phyloP scores from a whole-genome alignment of 306 rosid genomes.

The Erythrophleum fordii region DNA sequence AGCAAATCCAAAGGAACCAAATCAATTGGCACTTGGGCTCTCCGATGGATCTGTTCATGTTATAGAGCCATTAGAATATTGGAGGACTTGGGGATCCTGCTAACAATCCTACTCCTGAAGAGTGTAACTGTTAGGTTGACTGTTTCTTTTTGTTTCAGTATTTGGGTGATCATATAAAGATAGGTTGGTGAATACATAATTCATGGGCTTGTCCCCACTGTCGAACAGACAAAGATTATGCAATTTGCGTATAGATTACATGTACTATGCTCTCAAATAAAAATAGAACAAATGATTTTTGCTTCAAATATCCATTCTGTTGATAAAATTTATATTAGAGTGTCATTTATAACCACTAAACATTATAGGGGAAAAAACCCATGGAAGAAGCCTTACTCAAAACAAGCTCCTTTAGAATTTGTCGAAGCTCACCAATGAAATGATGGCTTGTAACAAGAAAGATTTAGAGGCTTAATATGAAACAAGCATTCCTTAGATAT shows the following conservation, averaged over 20 bases:
- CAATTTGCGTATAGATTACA: no score
- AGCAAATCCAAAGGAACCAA: not conserved
- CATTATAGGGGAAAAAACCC: constrained; percentile 8
- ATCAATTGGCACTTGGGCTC: not conserved
- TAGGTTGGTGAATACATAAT: not conserved
- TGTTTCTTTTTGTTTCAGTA: not conserved
- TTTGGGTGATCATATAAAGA: not conserved
- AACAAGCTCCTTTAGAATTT: constrained; percentile 74
- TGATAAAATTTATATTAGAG: constrained; percentile 13
- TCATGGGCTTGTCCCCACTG: not conserved
- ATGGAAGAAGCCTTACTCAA: constrained; percentile 72
- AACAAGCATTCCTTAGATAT: constrained; percentile 16
- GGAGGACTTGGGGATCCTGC: not conserved
- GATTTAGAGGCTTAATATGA: constrained; percentile 29
- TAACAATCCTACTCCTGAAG: not conserved
- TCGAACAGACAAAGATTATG: not conserved
- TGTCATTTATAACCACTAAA: constrained; percentile 21
- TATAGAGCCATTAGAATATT: not conserved
- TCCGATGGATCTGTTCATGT: not conserved
- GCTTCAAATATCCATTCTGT: constrained; percentile 9
- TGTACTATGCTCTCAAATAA: not conserved
- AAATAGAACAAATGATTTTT: not conserved
- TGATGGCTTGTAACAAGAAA: constrained; percentile 63
- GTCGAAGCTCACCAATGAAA: constrained; percentile 71
- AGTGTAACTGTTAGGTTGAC: no score